Conservation (phyloP, 108 stramenopile genomes). For the Aureococcus anophagefferens region DNA sequence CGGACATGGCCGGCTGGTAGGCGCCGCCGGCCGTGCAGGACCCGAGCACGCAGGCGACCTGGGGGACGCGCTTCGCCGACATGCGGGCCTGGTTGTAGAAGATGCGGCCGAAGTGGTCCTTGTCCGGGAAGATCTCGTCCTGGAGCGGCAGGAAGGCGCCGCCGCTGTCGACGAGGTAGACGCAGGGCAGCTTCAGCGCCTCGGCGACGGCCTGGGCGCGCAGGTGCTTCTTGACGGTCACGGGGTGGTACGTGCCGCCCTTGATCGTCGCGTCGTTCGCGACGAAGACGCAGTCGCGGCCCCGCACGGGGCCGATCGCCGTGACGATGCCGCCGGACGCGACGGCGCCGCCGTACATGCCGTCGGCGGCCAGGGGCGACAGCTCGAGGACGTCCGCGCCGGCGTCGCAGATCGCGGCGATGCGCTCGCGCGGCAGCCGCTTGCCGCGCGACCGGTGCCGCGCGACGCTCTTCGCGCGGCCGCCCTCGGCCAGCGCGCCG, state of each 20-base stretch:
- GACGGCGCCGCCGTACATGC: conserved; percentile 42
- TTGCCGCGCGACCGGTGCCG: too few relatives aligned
- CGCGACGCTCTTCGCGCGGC: too few relatives aligned
- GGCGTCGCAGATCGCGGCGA: too few relatives aligned
- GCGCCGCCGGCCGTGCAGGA: too few relatives aligned
- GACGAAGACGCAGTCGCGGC: conserved; percentile 80
- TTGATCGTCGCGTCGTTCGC: conserved; percentile 99
- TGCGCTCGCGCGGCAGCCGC: too few relatives aligned
- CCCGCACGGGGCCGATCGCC: conserved; percentile 82
- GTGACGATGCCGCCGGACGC: conserved; percentile 89
- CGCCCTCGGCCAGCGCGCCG: too few relatives aligned
- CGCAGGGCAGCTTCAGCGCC: conserved; percentile 85
- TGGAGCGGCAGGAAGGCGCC: conserved; percentile 93
- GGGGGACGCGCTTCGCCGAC: too few relatives aligned
- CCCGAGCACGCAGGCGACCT: too few relatives aligned
- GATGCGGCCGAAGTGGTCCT: conserved; percentile 94
- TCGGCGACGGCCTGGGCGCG: conserved; percentile 91
- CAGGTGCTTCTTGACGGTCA: conserved; percentile 97
- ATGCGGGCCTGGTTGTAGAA: conserved; percentile 95
- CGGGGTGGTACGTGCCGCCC: conserved; percentile 94
- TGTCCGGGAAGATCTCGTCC: conserved; percentile 93
- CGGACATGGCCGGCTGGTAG: too few relatives aligned
- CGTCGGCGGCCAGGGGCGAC: conserved; percentile 70
- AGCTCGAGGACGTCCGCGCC: conserved; percentile 91
- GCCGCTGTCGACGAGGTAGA: conserved; percentile 80